Evolutionary conservation across 2,329 filamentous ascomycete genomes (phyloP), one percentile per base, ranked within the genome.

Genomic region (Fusarium sp.): DNA sequence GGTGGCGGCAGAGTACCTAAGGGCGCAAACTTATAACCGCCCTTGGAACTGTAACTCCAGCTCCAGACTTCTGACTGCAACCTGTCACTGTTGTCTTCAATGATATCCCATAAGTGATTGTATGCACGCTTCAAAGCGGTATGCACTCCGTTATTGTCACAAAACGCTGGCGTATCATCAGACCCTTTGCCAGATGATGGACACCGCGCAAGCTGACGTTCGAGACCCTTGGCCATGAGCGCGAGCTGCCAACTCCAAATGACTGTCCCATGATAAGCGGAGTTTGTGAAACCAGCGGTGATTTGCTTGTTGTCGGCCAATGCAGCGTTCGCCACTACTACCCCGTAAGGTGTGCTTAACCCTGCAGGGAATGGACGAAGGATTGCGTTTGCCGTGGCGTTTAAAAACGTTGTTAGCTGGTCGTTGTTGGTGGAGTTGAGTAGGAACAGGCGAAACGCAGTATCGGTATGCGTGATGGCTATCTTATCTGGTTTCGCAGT

Each of bases 211-310:
- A 90, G 79, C 67, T 90, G 88, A 3, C 81, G 75, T 56, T 88
- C 83, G 0, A 91, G 74, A 0, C 88, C 88, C 11, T 82, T 82
- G 0, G 85, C 88, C 84, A 90, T 88, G 83, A 90, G 88, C 1
- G 87, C 83, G 6, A 90, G 77, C 54, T 86, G 88, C 87, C 87
- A 91, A 43, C 82, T 83, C 88, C 87, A 90, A 2, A 91, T 80
- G 0, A 91, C 88, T 0, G 88, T 88, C 0, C 87, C 88, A 56
- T 90, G 88, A 38, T 77, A 91, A 0, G 84, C 85, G 4, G 79
- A 78, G n/a, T 82, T 85, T 1, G 85, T 85, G 63, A 84, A 90
- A 50, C 85, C 84, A 1, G 74, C 76, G 0, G 82, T 80, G 49
- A 86, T 83, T 3, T 79, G 77, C 0, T 80, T 75, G 15, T 83